Conservation (phyloP, 2,329 filamentous ascomycete species). For the Paracoccidioides brasiliensis region DNA sequence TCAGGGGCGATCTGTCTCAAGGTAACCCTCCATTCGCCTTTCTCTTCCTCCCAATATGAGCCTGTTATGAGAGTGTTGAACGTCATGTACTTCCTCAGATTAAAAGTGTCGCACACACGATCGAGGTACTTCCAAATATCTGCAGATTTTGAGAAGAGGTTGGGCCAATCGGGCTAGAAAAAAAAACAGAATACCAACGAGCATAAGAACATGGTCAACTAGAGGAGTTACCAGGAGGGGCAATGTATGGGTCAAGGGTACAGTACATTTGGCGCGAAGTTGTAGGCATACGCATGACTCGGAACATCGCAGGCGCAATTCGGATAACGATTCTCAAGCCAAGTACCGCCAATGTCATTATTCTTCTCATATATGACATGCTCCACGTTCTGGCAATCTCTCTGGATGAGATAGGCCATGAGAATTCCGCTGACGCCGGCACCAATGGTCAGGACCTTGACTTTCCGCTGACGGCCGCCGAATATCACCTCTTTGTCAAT, state of each 20-base stretch:
- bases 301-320: conserved; percentile 36
- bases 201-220: too few relatives aligned
- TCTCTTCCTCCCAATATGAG: conserved; percentile 37
- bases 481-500: conserved; percentile 9
- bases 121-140: conserved; percentile 39
- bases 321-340: conserved; percentile 25
- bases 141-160: conserved; percentile 34
- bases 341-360: conserved; percentile 25
- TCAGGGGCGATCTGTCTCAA: conserved; percentile 27
- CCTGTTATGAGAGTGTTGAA: conserved; percentile 38
- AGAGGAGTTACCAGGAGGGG: not conserved
- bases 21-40: conserved; percentile 38
- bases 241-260: not conserved
- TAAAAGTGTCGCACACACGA: conserved; percentile 37
- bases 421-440: conserved; percentile 30
- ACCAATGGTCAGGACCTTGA: conserved; percentile 31
- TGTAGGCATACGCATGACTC: conserved; percentile 33
- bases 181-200: not conserved
- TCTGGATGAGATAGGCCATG: conserved; percentile 25
- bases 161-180: conserved; percentile 33
- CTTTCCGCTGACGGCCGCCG: conserved; percentile 29
- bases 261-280: conserved; percentile 28
- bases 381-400: conserved; percentile 25
- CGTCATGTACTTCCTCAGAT: conserved; percentile 40
- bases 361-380: conserved; percentile 24